These are phyloP conservation scores for Ceratocystis papillata DNA, from an alignment of 2,329 filamentous ascomycete genomes.

Conservation along the genomic window DNA sequence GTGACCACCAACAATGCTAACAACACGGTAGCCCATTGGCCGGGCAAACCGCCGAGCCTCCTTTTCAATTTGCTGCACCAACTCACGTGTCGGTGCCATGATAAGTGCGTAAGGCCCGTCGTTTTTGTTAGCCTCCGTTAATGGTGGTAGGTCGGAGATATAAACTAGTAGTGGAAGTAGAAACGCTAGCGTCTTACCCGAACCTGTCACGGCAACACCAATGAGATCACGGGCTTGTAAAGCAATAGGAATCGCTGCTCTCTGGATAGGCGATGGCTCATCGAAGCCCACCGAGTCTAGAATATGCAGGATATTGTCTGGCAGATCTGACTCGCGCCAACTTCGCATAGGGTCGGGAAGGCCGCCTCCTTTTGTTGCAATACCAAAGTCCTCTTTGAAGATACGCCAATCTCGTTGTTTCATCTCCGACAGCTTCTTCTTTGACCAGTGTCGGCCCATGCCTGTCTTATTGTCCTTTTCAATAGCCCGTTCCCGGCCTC, in stretches of 20 bases:
- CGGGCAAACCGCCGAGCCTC: conserved; percentile 88
- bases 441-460: conserved; percentile 88
- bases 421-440: conserved; percentile 89
- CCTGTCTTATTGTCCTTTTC: conserved; percentile 61
- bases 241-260: conserved; percentile 90
- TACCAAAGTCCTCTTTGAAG: conserved; percentile 98
- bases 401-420: conserved; percentile 97
- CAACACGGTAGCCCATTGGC: conserved; percentile 84
- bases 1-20: conserved; percentile 96
- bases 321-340: conserved; percentile 78
- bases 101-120: conserved; percentile 97
- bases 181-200: conserved; percentile 95
- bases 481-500: conserved; percentile 49
- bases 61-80: conserved; percentile 93
- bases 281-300: conserved; percentile 78
- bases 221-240: conserved; percentile 91
- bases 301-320: conserved; percentile 66
- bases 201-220: conserved; percentile 94
- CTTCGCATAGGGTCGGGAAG: conserved; percentile 95
- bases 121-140: conserved; percentile 78
- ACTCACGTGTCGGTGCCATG: conserved; percentile 86
- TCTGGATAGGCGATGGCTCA: conserved; percentile 83
- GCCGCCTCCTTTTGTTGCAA: conserved; percentile 79
- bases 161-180: conserved; percentile 85
- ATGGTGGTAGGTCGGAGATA: conserved; percentile 76